Percentiles rank a stretch among this genome's conserved stretches.
Conservation (phyloP, 2,329 filamentous ascomycete genomes). For the Ceratocystis cubensis region DNA sequence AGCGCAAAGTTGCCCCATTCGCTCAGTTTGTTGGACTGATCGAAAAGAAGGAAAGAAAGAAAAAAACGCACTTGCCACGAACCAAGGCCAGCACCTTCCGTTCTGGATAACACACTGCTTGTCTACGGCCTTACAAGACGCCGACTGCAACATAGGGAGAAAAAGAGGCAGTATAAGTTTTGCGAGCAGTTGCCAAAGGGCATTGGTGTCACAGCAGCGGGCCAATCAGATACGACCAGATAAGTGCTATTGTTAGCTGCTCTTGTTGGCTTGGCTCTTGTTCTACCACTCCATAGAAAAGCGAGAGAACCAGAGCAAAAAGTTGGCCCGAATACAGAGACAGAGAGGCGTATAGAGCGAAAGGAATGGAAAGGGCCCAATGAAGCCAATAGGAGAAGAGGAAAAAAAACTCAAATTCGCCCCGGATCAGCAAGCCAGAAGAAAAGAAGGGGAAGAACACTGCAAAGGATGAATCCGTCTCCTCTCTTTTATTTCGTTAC, state of each 20-base stretch:
- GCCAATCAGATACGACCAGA: background rate
- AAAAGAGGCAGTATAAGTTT: background rate
- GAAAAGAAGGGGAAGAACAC: background rate
- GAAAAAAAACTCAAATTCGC: background rate
- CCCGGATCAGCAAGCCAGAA: background rate
- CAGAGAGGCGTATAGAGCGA: background rate
- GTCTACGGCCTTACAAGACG: background rate
- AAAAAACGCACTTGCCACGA: background rate
- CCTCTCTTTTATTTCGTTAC: constrained; percentile 2
- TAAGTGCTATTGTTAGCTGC: background rate
- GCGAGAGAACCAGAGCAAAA: background rate
- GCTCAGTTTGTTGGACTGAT: background rate
- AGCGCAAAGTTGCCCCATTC: background rate
- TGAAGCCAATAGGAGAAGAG: background rate
- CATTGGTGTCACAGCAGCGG: background rate
- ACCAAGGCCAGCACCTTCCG: background rate
- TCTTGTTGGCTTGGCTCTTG: background rate
- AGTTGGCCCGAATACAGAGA: constrained; percentile 1
- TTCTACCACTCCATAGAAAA: background rate
- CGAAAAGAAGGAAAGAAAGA: background rate
- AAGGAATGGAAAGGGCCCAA: background rate
- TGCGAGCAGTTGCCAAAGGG: background rate
- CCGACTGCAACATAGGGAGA: background rate
- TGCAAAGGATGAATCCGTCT: background rate
- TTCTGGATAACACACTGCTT: background rate